Conservation (phyloP, 495 filamentous ascomycete genomes). For the Aspergillus baeticus region DNA sequence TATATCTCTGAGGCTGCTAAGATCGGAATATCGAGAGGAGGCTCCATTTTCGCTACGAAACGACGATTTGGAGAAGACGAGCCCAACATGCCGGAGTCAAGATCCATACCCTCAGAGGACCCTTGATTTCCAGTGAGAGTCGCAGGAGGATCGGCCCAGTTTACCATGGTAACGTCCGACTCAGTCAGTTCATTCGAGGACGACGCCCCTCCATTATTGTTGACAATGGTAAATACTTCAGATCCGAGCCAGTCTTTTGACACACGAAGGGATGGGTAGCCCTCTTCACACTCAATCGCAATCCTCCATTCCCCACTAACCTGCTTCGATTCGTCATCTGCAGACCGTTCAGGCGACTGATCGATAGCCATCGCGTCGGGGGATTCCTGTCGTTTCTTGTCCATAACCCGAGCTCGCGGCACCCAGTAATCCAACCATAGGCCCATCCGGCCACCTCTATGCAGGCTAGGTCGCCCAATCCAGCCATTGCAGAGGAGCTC, state of each 20-base stretch:
- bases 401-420: conserved; percentile 51
- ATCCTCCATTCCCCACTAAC: conserved; percentile 34
- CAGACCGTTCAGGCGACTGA: conserved; percentile 19
- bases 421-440: conserved; percentile 87
- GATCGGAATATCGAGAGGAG: conserved; percentile 74
- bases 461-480: conserved; percentile 78
- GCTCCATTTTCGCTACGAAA: conserved; percentile 82
- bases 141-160: conserved; percentile 52
- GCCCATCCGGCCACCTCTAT: conserved; percentile 68
- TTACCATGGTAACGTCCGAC: conserved; percentile 26
- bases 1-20: conserved; percentile 66
- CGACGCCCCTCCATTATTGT: conserved; percentile 22
- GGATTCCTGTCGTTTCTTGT: conserved; percentile 35
- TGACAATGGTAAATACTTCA: conserved; percentile 30
- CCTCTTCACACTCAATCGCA: conserved; percentile 48
- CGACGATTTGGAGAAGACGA: conserved; percentile 64
- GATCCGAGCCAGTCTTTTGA: conserved; percentile 45
- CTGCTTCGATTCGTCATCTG: conserved; percentile 21
- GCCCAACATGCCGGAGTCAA: conserved; percentile 45
- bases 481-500: conserved; percentile 47
- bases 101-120: conserved; percentile 44
- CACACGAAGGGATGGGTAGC: conserved; percentile 47
- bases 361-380: conserved; percentile 40
- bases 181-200: conserved; percentile 21
- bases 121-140: conserved; percentile 39